Percentiles rank a stretch among this genome's conserved stretches.
Evolutionary conservation across 306 rosid species (phyloP).

Genomic region (Fragaria iinumae): DNA sequence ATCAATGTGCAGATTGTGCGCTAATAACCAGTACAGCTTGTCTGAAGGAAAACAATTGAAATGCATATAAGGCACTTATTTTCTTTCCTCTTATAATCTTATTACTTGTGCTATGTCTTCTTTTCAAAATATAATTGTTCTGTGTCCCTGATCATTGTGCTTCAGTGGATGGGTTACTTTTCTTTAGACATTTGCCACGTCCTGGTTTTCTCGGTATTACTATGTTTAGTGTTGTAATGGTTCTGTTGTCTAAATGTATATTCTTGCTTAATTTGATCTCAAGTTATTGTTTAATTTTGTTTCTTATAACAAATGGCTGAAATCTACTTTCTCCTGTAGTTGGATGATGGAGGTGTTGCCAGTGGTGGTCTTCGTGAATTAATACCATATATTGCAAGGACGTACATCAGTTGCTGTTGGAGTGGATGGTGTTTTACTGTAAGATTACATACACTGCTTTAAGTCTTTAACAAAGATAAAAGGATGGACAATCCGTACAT

Average conservation of each 20-base stretch:
- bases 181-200: not conserved
- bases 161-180: not conserved
- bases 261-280: not conserved
- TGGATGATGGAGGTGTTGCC: conserved; percentile 97
- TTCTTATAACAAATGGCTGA: conserved; percentile 22
- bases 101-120: not conserved
- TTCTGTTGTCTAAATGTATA: not conserved
- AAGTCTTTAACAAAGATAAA: too few species aligned
- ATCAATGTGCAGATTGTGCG: conserved; percentile 25
- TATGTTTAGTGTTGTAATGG: not conserved
- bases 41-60: not conserved
- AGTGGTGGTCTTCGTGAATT: conserved; percentile 96
- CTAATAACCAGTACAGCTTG: not conserved
- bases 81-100: not conserved
- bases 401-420: conserved; percentile 81
- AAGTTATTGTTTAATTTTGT: not conserved
- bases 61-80: not conserved
- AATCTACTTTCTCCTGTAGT: conserved; percentile 43
- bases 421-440: conserved; percentile 54
- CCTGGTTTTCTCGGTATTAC: not conserved
- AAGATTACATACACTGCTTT: too few species aligned
- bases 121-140: not conserved
- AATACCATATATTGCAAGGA: conserved; percentile 94
- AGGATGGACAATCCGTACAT: too few species aligned
- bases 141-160: not conserved